A percentile compares a stretch with the other conserved stretches of the same genome.
These are phyloP conservation scores for Chloranthus sessilifolius DNA, from an alignment of 164 flowering plant species.

Conservation along the genomic window DNA sequence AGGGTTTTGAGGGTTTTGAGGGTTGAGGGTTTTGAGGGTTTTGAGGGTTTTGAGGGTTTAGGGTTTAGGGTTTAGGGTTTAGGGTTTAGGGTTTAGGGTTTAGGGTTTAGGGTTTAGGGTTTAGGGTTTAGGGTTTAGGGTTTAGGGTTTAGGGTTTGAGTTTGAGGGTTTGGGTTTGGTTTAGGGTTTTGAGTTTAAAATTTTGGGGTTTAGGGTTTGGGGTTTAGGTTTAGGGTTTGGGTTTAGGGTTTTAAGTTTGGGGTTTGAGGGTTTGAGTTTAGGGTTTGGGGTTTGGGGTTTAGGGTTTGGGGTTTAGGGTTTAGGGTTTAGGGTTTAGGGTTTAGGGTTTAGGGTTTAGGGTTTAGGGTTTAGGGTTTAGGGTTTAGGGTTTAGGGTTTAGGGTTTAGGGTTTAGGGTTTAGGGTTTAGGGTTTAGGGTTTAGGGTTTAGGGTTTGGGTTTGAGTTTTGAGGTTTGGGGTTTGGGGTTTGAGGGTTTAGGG, in stretches of 20 bases:
- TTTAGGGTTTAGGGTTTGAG: slow-evolving; percentile 17
- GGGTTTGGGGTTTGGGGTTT: slow-evolving; percentile 12
- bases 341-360: slow-evolving; percentile 10
- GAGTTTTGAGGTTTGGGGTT: slow-evolving; percentile 13
- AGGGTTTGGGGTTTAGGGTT: slow-evolving; percentile 13
- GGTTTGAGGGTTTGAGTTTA: neutral
- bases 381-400: slow-evolving; percentile 7
- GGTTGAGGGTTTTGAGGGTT: slow-evolving; percentile 14
- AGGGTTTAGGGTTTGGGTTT: slow-evolving; percentile 11
- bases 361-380: slow-evolving; percentile 11
- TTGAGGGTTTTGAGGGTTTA: slow-evolving; percentile 14
- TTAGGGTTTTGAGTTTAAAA: slow-evolving; percentile 3
- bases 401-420: slow-evolving; percentile 11
- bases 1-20: slow-evolving; percentile 13
- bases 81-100: slow-evolving; percentile 1
- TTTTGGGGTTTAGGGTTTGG: slow-evolving; percentile 11
- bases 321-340: slow-evolving; percentile 7
- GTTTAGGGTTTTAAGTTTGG: slow-evolving; percentile 3
- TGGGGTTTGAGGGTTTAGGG: slow-evolving; percentile 6
- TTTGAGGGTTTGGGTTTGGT: slow-evolving; percentile 8
- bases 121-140: slow-evolving; percentile 9
- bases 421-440: slow-evolving; percentile 12
- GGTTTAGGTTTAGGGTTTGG: slow-evolving; percentile 5
- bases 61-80: slow-evolving; percentile 10
- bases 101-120: slow-evolving; percentile 10